Base-by-base conservation (phyloP, 495 filamentous ascomycete species). In the Bryoglossum gracile region DNA sequence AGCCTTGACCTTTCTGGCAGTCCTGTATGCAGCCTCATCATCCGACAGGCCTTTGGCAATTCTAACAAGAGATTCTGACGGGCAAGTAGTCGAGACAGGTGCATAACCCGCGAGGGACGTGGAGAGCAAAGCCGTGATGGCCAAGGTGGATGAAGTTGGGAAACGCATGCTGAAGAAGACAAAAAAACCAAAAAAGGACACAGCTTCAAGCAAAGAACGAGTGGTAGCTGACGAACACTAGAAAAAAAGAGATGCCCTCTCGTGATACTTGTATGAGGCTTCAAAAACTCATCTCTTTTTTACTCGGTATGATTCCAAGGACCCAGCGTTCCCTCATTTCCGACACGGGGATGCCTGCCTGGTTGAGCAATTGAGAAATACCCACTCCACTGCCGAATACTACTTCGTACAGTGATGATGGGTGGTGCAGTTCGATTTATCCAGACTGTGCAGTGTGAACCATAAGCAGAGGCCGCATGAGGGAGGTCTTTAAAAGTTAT, bases 1-100 rank as follows among this genome's bases (percentile, higher is more conserved):
- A 6, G 68, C 68, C 4, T 56, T 55, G 4, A 45, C 40, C 46
- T 62, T 60, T 26, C 68, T 61, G 11, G 46, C 30, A 16, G 47
- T 42, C 18, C 66, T 49, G 48, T 68, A 71, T 22, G 28, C 36
- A 14, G 32, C 39, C 38, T 53, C 50, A 3, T 32, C 19, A 42
- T 46, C 36, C 11, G 42, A 46, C 6, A 53, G 50, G 10, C 48
- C 48, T 4, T 14, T 36, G 16, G 50, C 50, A 25, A 21, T 14
- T 8, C 50, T 23, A 8, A 53, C 28, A 6, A 53, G 41, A 46
- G 50, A 32, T 11, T 25, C 36, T 4, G 11, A 37, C 8, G 50
- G 50, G 13, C 50, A 53, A 13, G 42, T 3, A 17, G 43, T 36
- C 19, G 42, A 33, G 9, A 46, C 21, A 5, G 50, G 50, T 21